Evolutionary conservation across 192 early-diverging fungal genomes (phyloP).

Genomic region (Linnemannia schmuckeri): DNA sequence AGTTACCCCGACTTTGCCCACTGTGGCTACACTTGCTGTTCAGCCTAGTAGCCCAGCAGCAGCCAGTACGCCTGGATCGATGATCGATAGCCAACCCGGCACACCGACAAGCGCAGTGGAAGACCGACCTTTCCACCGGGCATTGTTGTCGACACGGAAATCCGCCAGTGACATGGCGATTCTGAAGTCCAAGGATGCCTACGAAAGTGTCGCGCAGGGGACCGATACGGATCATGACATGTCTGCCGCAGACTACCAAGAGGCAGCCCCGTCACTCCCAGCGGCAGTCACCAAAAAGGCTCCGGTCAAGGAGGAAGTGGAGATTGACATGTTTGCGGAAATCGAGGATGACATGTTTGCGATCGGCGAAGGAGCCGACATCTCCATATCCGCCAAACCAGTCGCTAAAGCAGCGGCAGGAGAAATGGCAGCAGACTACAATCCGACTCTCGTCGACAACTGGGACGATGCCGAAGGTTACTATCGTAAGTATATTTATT

Average conservation of each 20-base stretch:
- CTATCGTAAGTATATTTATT: slow-evolving; percentile 80
- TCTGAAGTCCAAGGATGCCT: slow-evolving; percentile 60
- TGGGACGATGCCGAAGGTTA: slow-evolving; percentile 99
- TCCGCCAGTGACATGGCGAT: slow-evolving; percentile 61
- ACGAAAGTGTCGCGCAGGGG: slow-evolving; percentile 56
- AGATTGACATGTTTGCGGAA: slow-evolving; percentile 82
- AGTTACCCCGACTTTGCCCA: slow-evolving; percentile 14
- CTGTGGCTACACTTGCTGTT: slow-evolving; percentile 6
- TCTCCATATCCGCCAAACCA: slow-evolving; percentile 14
- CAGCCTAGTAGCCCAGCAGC: slow-evolving; percentile 28
- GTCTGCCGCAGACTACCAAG: slow-evolving; percentile 77
- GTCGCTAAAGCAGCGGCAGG: slow-evolving; percentile 36
- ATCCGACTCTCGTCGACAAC: slow-evolving; percentile 80
- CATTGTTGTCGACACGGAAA: slow-evolving; percentile 40
- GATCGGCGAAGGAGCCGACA: slow-evolving; percentile 20
- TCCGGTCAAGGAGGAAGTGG: slow-evolving; percentile 31
- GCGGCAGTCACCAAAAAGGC: slow-evolving; percentile 16
- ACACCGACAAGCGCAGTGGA: slow-evolving; percentile 80
- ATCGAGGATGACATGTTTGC: slow-evolving; percentile 82
- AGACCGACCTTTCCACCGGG: slow-evolving; percentile 64
- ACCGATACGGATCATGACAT: slow-evolving; percentile 66
- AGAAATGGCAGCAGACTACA: slow-evolving; percentile 52
- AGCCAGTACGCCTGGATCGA: slow-evolving; percentile 57
- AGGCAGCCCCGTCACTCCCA: slow-evolving; percentile 48
- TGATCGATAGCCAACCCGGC: slow-evolving; percentile 87